phyloP scores from a whole-genome alignment of 2,329 filamentous ascomycete species.

The Drechmeria coniospora region DNA sequence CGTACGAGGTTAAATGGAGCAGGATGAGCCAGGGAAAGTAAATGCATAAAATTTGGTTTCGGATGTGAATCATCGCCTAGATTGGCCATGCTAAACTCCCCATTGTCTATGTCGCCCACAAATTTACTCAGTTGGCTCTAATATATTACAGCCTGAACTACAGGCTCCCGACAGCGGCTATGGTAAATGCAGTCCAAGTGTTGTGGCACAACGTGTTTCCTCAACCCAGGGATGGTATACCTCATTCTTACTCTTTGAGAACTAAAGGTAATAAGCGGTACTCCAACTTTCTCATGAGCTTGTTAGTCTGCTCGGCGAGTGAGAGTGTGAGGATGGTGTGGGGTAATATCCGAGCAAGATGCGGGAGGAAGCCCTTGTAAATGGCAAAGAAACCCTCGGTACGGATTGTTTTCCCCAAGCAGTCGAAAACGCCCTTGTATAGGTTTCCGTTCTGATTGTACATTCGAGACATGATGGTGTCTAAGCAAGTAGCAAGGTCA shows the following conservation, averaged over 20 bases:
- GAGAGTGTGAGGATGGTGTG: conserved; percentile 90
- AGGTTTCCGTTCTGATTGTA: conserved; percentile 98
- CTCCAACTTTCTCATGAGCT: conserved; percentile 72
- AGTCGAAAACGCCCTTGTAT: conserved; percentile 89
- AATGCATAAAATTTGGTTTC: too few relatives aligned
- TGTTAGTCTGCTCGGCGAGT: conserved; percentile 93
- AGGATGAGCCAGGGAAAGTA: too few relatives aligned
- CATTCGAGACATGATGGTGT: conserved; percentile 96
- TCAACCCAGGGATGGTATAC: too few relatives aligned
- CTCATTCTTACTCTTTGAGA: conserved; percentile 12
- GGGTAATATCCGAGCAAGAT: conserved; percentile 83
- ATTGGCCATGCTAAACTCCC: too few relatives aligned
- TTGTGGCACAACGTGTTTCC: too few relatives aligned
- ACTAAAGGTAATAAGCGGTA: conserved; percentile 30
- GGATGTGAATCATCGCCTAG: too few relatives aligned
- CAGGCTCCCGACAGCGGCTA: too few relatives aligned
- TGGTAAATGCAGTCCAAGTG: too few relatives aligned
- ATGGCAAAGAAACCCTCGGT: conserved; percentile 86
- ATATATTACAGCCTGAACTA: too few relatives aligned
- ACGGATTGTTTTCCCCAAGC: conserved; percentile 74
- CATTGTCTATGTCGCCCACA: too few relatives aligned
- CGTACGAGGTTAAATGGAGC: too few relatives aligned
- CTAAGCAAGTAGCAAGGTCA: conserved; percentile 21
- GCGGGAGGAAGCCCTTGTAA: conserved; percentile 95
- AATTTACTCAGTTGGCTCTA: too few relatives aligned